Evolutionary conservation across 192 early-diverging fungal species (phyloP), one percentile per base, ranked within the genome.

Genomic region (Backusella australiensis): DNA sequence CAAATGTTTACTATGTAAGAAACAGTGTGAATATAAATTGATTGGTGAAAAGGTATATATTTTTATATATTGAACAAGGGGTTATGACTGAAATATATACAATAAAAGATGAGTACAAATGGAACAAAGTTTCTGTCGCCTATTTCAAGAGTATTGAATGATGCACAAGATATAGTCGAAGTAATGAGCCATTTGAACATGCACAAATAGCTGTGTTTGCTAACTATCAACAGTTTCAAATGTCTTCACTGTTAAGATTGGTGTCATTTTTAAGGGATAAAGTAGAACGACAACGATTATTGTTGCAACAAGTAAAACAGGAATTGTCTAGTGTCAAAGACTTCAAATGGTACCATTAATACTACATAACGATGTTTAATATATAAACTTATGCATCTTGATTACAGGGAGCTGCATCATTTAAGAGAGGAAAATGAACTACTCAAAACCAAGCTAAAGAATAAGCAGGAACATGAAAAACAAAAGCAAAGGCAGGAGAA

Each of bases 1-100:
- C 7, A 44, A 65, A 1, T 79, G 78, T 15, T 23, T 59, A 32
- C 1, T 79, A 8, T 79, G 78, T 70, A 69, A 67, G 65, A 75
- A 32, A 14, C 34, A 14, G 7, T 79, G 78, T 72, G 19, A 63
- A 17, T 71, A 39, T 41, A 26, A 38, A 26, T n/a, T 38, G 12
- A 63, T 79, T 35, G 73, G 63, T 44, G 68, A 69, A 5, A 34
- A 79, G 34, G 78, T 79, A 68, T 26, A 35, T 39, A 41, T 23
- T 4, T 26, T 2, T 1, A 21, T 8, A 56, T 2, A 8, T 8
- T 7, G 6, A 53, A 23, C 5, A 23, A 1, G 23, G 11, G 2
- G 11, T 14, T 63, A 29, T 63, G 36, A 63, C 19, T 39, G 6
- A 44, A 9, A 17, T 17, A 63, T 4, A 19, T 19, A n/a, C 46